Evolutionary conservation across 805 yeast genomes (phyloP).

Genomic region (Cyberlindnera amylophila): DNA sequence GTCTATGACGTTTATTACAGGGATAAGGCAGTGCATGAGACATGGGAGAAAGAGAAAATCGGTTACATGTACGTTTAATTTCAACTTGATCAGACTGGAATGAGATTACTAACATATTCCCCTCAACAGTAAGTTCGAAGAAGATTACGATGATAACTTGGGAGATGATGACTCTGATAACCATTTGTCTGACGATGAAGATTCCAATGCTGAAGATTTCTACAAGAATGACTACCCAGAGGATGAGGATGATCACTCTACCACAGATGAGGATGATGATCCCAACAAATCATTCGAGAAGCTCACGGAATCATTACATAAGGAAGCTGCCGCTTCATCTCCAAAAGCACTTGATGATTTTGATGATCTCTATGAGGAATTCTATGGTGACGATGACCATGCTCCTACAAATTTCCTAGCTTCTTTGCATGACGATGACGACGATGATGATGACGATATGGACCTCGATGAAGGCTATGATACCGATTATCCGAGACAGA

Average conservation of each 20-base stretch:
- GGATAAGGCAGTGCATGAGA: conserved; percentile 57
- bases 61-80: conserved; percentile 31
- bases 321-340: conserved; percentile 9
- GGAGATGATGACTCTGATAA: conserved; percentile 35
- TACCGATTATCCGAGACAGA: conserved; percentile 39
- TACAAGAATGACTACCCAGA: conserved; percentile 94
- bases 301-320: conserved; percentile 16
- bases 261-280: conserved; percentile 20
- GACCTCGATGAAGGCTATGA: conserved; percentile 30
- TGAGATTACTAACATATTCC: conserved; percentile 1
- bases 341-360: conserved; percentile 24
- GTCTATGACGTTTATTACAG: conserved; percentile 88
- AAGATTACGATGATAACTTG: conserved; percentile 33
- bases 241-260: conserved; percentile 67
- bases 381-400: conserved; percentile 71
- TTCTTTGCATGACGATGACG: conserved; percentile 32
- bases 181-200: conserved; percentile 67
- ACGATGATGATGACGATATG: conserved; percentile 46
- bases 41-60: conserved; percentile 30
- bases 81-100: neutral
- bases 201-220: conserved; percentile 87
- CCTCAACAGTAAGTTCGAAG: conserved; percentile 33
- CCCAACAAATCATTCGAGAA: conserved; percentile 17
- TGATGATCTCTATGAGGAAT: conserved; percentile 52
- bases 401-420: conserved; percentile 30